Evolutionary conservation across 2,329 filamentous ascomycete species (phyloP), one percentile per base, ranked within the genome.

Genomic region (Talaromyces sp.): DNA sequence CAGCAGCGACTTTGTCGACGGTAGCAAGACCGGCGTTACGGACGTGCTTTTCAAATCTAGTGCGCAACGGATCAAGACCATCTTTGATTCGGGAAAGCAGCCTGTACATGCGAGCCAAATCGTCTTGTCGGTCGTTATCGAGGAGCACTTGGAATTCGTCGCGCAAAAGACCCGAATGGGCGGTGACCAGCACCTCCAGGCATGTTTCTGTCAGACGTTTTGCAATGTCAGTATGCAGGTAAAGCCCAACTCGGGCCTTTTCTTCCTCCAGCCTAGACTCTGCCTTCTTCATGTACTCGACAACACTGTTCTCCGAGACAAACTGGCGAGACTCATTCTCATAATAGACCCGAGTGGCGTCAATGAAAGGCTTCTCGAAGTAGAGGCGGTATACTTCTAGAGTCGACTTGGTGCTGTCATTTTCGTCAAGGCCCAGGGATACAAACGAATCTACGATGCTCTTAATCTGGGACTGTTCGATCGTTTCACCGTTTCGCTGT

Each of bases 201-300:
- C 93, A 99, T 3, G 87, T 87, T 69, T 90, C 91, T 79, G 93
- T 96, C 58, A 99, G 80, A 17, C 87, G 88, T 8, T 87, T 79
- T 67, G 90, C 89, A 61, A 98, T 97, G 75, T 99, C 95, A 38
- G 87, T 86, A 70, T 98, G 91, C 52, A 99, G 82, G 71, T 96
- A 99, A 71, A 98, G 86, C 65, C 87, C 87, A 10, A 99, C 95
- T 27, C 95, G 90, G 71, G 93, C 91, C 78, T 96, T 95, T 76
- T 99, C 95, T 76, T 99, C 95, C 8, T 91, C 86, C 63, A 99
- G 78, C 32, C 95, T 88, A 49, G 86, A 78, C 77, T 98, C 93
- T 0, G 95, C 96, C 84, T 99, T 99, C 82, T 98, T 98, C 95
- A 99, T 98, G 78, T 98, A 99, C 72, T 99, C 95, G 35, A 99